Evolutionary conservation across 768 basidiomycete genomes (phyloP), one percentile per base, ranked within the genome.

Genomic region (Peribolospora baueri): DNA sequence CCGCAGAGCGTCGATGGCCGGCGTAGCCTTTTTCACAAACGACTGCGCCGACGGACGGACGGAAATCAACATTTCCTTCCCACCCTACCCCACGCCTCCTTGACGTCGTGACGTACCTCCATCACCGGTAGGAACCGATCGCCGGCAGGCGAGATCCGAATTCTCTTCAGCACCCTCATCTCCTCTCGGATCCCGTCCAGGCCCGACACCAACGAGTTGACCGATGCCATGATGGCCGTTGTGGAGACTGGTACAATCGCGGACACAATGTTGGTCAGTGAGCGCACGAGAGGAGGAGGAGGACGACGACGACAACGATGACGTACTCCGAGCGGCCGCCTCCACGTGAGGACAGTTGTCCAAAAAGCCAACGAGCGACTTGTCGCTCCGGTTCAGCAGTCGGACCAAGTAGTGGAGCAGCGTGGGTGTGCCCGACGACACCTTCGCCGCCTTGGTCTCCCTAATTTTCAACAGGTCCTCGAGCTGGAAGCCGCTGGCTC

Each of bases 401-500:
- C 75, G 74, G 9, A 83, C 84, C n/a, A 91, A 65, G 64, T 86
- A 91, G 65, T 91, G 88, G 9, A 93, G 71, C n/a, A 95, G 70
- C 0, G 86, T 91, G 0, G 87, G 85, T 60, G 84, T 90, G 5
- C 76, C 76, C 0, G 75, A 51, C 0, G 75, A 75, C 0, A 75
- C 75, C 55, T 76, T 79, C 0, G 75, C 76, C 0, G 84, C 82
- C 67, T 76, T 45, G 1, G 46, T 52, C 0, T 59, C 49, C 3
- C 57, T 54, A 0, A 80, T 87, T 79, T 90, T 87, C 36, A 79
- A 65, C 37, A 95, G 67, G 0, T 81, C 77, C 54, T 84, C 81
- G 37, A 95, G 69, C 61, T 80, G 81, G 68, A 95, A 91, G 2
- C 88, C 90, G 4, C 69, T 70, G 10, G 88, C 88, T 42, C 76